Evolutionary conservation across 345 rosid species (phyloP).

Genomic region (Ceriops zippeliana): DNA sequence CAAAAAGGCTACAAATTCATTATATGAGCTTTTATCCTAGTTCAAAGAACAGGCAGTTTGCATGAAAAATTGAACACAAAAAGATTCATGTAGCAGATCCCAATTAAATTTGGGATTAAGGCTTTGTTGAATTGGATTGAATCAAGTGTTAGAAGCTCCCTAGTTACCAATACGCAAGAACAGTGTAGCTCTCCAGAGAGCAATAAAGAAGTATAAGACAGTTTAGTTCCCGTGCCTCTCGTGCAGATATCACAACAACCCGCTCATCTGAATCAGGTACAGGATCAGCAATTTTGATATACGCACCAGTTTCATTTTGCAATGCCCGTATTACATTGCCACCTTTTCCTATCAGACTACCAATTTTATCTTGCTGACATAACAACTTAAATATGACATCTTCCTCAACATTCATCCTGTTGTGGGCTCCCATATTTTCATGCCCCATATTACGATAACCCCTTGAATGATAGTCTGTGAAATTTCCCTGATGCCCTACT

Average conservation of each 20-base stretch:
- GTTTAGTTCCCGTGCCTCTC: slow-evolving; percentile 52
- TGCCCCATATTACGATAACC: slow-evolving; percentile 50
- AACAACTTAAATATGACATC: slow-evolving; percentile 57
- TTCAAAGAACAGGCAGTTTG: not conserved
- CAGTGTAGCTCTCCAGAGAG: slow-evolving; percentile 17
- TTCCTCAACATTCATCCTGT: slow-evolving; percentile 53
- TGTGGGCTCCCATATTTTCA: slow-evolving; percentile 43
- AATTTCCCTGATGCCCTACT: slow-evolving; percentile 37
- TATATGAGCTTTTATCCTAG: not conserved
- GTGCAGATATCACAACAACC: slow-evolving; percentile 62
- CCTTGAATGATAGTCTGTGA: slow-evolving; percentile 46
- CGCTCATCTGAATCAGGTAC: slow-evolving; percentile 62
- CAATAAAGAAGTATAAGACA: slow-evolving; percentile 19
- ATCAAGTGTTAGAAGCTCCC: slow-evolving; percentile 15
- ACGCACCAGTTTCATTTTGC: slow-evolving; percentile 74
- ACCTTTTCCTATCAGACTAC: slow-evolving; percentile 78
- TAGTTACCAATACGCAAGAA: slow-evolving; percentile 19
- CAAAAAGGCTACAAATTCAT: not conserved
- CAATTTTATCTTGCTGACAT: slow-evolving; percentile 73
- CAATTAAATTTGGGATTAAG: no score
- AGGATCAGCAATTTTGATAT: slow-evolving; percentile 59
- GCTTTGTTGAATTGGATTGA: no score
- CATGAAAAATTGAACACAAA: slow-evolving; percentile 9
- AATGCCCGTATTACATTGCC: slow-evolving; percentile 55
- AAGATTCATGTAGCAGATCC: not conserved